Conservation (phyloP, 2,329 filamentous ascomycete species). For the Cercospora zeae-maydis region DNA sequence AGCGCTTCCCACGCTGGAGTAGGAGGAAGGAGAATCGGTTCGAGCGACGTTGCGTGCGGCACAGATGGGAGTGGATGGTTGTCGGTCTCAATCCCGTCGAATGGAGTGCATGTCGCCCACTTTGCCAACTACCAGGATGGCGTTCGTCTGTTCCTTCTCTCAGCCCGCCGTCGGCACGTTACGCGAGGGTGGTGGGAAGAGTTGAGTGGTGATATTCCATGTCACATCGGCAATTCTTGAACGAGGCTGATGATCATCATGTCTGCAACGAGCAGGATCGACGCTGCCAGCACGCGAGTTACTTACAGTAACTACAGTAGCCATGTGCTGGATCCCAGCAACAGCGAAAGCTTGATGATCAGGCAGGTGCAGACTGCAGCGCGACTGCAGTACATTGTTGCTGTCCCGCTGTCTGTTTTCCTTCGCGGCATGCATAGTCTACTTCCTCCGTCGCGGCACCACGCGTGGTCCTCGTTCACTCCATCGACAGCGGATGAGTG, state of each 20-base stretch:
- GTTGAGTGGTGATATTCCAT: not conserved
- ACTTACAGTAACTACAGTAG: no score
- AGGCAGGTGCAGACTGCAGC: not conserved
- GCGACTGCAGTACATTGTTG: not conserved
- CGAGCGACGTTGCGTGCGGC: not conserved
- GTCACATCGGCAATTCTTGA: not conserved
- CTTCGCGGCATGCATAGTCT: no score
- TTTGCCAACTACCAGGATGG: not conserved
- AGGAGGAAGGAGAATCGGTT: not conserved
- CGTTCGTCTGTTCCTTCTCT: not conserved
- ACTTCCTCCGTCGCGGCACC: not conserved
- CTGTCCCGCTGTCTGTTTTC: not conserved
- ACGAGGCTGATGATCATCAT: not conserved
- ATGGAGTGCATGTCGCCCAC: not conserved
- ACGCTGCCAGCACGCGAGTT: not conserved
- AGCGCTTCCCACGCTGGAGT: not conserved
- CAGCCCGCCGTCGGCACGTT: not conserved
- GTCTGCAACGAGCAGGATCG: not conserved
- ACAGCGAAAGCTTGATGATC: not conserved
- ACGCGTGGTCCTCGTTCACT: not conserved
- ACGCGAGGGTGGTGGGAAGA: not conserved
- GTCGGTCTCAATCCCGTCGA: not conserved
- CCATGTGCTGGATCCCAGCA: constrained; percentile 5
- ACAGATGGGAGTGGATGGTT: not conserved
- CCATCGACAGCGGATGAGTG: not conserved